Base-by-base conservation (phyloP, 1,284 basidiomycete genomes). In the Microbotryum lychnidis-dioicae region DNA sequence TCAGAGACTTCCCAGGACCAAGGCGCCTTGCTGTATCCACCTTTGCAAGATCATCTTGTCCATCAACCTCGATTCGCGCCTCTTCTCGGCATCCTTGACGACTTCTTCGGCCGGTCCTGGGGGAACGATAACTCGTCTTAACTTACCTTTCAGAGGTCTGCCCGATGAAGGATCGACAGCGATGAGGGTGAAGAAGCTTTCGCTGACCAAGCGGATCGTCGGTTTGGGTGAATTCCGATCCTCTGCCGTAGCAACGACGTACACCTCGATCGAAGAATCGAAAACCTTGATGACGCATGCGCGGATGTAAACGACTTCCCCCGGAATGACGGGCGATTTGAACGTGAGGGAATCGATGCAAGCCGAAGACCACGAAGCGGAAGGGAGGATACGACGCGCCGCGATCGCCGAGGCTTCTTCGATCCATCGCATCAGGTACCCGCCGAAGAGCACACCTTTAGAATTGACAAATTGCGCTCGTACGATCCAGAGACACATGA, bases 361-460 rank as follows among this genome's bases (percentile, higher is more conserved):
- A n/a, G 64, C 65, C 50, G 62, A 61, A 18, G 61, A 56, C 59
- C 62, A 68, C 3, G 50, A 46, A 9, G 60, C 60, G 29, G n/a
- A 9, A 16, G 57, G 58, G 33, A 45, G 50, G 23, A 69, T 50
- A 18, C 60, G 58, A 0, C 66, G 61, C 1, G 60, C 64, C n/a
- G 63, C 58, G 33, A 66, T 62, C 16, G 62, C 54, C 53, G 52
- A 47, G 14, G 62, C 56, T 20, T 69, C 63, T 29, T 67, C 69
- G 25, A 65, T 60, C 63, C 67, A 69, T 4, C 67, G 54, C 60
- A 70, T 69, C 18, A 70, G 60, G 6, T 54, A 55, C 9, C 69
- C 69, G 47, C 69, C 69, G 42, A 70, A 70, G 3, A 70, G 57
- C 44, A 70, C 56, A 3, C 52, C n/a, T 55, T 67, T 69, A 8